Evolutionary conservation across 1,284 basidiomycete species (phyloP).

Genomic region (Takashimella tepidaria): DNA sequence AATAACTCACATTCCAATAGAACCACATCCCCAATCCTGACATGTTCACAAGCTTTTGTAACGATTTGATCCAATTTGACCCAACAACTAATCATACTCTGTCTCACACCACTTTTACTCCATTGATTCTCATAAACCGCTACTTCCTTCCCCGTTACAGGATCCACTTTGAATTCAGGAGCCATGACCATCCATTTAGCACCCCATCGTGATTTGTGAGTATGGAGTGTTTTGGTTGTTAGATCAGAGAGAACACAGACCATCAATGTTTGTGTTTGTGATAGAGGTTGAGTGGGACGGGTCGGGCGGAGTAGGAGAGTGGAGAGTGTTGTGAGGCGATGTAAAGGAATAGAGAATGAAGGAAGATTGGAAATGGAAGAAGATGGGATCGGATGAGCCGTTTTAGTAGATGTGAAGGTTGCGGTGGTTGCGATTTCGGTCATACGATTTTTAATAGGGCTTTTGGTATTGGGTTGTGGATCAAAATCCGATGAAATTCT

Average conservation of each 20-base stretch:
- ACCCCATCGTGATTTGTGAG: neutral
- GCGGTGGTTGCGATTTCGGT: too few species aligned
- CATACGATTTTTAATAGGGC: too few species aligned
- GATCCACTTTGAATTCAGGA: neutral
- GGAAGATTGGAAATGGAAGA: neutral
- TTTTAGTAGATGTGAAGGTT: too few species aligned
- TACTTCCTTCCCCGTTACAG: neutral
- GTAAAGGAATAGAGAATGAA: neutral
- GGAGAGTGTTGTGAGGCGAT: neutral
- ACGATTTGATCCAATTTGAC: neutral
- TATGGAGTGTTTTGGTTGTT: too few species aligned
- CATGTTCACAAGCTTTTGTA: neutral
- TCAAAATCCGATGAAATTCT: too few species aligned
- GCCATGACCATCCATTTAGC: neutral
- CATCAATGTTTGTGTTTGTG: too few species aligned
- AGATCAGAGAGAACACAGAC: too few species aligned
- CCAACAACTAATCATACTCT: neutral
- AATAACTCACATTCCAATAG: neutral
- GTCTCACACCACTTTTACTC: neutral
- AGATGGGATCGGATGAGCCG: too few species aligned
- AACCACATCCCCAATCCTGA: neutral
- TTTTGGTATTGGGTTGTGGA: too few species aligned
- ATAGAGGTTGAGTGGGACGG: too few species aligned
- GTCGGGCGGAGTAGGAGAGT: neutral
- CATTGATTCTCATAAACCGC: neutral